Evolutionary conservation across 148 eudicot species (phyloP).

Genomic region (Linanthus parryae): DNA sequence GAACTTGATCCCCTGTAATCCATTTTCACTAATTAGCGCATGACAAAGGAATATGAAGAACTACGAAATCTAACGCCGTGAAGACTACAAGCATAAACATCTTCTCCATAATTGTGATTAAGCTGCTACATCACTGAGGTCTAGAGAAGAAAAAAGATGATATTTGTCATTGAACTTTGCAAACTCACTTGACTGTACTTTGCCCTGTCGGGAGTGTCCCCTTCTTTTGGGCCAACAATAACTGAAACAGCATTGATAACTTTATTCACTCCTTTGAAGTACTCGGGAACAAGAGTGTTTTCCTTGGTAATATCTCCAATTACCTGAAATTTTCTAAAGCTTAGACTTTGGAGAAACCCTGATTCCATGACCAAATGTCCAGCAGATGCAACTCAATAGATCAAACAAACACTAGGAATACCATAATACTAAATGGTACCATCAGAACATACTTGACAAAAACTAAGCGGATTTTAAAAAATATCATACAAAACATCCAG

Average conservation of each 20-base stretch:
- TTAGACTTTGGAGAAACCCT: too few species aligned
- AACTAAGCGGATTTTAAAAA: too few species aligned
- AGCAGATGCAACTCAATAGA: too few species aligned
- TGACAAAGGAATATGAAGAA: constrained; percentile 5
- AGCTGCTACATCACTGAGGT: too few species aligned
- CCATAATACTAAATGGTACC: too few species aligned
- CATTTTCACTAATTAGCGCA: constrained; percentile 4
- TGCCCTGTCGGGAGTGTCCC: constrained; percentile 93
- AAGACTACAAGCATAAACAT: too few species aligned
- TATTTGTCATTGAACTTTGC: not conserved
- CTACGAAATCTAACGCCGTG: constrained; percentile 5
- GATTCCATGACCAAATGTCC: too few species aligned
- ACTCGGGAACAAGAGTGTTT: constrained; percentile 63
- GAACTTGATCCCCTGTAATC: constrained; percentile 94
- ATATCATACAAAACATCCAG: too few species aligned
- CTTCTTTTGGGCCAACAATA: constrained; percentile 97
- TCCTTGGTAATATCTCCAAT: constrained; percentile 92
- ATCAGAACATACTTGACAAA: too few species aligned
- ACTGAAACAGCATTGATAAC: constrained; percentile 90
- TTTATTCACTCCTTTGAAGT: constrained; percentile 83
- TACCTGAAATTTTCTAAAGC: constrained; percentile 36
- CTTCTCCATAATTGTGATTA: too few species aligned
- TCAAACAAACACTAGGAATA: too few species aligned
- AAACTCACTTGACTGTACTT: constrained; percentile 85
- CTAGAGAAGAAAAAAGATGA: not conserved